phyloP scores from a whole-genome alignment of 768 basidiomycete genomes.

The Calocybe cyanea region DNA sequence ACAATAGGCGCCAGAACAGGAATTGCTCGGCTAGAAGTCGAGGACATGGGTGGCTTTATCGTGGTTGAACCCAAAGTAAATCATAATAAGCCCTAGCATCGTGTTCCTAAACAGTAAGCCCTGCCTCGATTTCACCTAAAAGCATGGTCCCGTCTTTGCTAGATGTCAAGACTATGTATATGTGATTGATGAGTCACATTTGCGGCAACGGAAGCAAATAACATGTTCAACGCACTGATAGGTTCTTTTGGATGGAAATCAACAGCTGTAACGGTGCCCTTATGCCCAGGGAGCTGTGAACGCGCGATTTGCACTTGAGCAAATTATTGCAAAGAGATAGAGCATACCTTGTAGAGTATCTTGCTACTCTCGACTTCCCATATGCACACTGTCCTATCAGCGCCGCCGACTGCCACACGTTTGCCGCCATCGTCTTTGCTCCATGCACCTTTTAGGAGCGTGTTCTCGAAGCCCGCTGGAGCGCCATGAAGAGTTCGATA shows the following conservation, averaged over 20 bases:
- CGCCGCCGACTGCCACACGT: slow-evolving; percentile 85
- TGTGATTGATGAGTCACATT: neutral
- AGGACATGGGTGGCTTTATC: too few species aligned
- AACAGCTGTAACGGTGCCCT: slow-evolving; percentile 92
- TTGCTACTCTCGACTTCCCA: slow-evolving; percentile 82
- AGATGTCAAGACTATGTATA: slow-evolving; percentile 72
- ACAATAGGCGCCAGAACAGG: too few species aligned
- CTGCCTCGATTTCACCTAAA: slow-evolving; percentile 83
- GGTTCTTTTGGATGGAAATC: slow-evolving; percentile 97
- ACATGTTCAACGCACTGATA: slow-evolving; percentile 60
- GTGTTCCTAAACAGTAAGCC: slow-evolving; percentile 27
- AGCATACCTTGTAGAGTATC: slow-evolving; percentile 71
- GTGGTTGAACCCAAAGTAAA: too few species aligned
- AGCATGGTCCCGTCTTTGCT: slow-evolving; percentile 94
- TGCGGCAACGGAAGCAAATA: neutral
- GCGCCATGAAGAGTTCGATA: slow-evolving; percentile 80
- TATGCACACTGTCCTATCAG: slow-evolving; percentile 81
- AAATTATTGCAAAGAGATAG: too few species aligned
- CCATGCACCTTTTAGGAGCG: slow-evolving; percentile 84
- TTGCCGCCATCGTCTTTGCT: slow-evolving; percentile 79
- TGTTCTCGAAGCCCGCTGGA: slow-evolving; percentile 92
- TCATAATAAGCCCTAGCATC: too few species aligned
- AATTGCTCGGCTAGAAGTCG: too few species aligned
- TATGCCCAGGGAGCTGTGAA: slow-evolving; percentile 85
- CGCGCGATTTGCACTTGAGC: neutral